phyloP scores from a whole-genome alignment of 176 grass and related monocot species.

The Alopecurus myosuroides region DNA sequence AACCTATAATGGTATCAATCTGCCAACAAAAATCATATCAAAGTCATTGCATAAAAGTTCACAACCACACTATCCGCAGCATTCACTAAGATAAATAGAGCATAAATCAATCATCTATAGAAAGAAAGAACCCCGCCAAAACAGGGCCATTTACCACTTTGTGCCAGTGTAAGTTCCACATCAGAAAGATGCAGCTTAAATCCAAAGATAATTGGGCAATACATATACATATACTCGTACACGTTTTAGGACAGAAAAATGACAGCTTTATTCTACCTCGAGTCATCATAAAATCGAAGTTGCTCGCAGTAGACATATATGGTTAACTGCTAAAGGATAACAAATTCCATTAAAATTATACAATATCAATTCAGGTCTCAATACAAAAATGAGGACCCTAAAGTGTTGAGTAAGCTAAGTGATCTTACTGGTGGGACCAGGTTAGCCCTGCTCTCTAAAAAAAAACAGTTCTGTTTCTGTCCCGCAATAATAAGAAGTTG shows the following conservation, averaged over 20 bases:
- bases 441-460: conserved; percentile 29
- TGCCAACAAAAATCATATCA: neutral
- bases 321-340: conserved; percentile 23
- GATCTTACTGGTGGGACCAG: conserved; percentile 19
- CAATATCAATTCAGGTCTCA: neutral
- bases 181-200: neutral
- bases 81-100: conserved; percentile 1
- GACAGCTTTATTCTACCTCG: neutral
- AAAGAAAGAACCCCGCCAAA: neutral
- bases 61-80: neutral
- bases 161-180: conserved; percentile 7
- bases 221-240: neutral
- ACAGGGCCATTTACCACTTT: neutral
- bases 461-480: conserved; percentile 24
- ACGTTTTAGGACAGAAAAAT: neutral
- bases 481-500: conserved; percentile 25
- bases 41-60: neutral
- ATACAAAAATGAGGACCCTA: conserved; percentile 25
- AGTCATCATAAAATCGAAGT: conserved; percentile 38
- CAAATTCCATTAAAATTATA: conserved; percentile 29
- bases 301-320: conserved; percentile 20
- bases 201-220: neutral
- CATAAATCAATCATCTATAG: neutral
- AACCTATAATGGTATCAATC: neutral
- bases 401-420: conserved; percentile 27